These are phyloP conservation scores for Pestalotiopsis sp. DNA, from an alignment of 2,329 filamentous ascomycete genomes.

Conservation along the genomic window DNA sequence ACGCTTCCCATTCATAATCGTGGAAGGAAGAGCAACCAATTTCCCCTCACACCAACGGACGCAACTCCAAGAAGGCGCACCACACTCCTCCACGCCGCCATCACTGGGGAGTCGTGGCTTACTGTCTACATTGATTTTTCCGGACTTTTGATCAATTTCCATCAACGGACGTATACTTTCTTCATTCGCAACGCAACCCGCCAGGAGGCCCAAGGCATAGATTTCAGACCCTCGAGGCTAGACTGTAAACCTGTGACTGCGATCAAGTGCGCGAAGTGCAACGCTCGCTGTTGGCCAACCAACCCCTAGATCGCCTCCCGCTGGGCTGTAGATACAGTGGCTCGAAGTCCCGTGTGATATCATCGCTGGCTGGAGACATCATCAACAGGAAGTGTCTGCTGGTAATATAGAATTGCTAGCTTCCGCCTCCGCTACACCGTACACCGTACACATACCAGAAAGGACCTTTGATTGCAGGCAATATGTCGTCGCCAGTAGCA, in stretches of 20 bases:
- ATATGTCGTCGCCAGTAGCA: conserved; percentile 82
- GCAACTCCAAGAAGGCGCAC: too few relatives aligned
- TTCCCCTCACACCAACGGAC: not conserved
- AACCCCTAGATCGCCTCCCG: not conserved
- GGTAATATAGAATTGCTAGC: not conserved
- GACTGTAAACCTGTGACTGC: conserved; percentile 13
- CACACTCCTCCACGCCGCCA: too few relatives aligned
- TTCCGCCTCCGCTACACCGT: not conserved
- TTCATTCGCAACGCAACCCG: not conserved
- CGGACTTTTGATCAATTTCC: not conserved
- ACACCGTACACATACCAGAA: not conserved
- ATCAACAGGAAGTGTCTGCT: not conserved
- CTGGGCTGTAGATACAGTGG: conserved; percentile 3
- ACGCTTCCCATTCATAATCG: conserved; percentile 5
- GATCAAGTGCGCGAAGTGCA: conserved; percentile 3
- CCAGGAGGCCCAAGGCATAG: not conserved
- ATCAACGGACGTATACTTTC: conserved; percentile 1
- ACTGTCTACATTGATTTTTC: not conserved
- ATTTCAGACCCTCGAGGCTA: not conserved
- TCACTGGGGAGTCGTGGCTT: not conserved
- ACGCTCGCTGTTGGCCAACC: not conserved
- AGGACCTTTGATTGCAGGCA: conserved; percentile 25
- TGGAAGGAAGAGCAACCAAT: not conserved
- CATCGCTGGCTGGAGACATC: not conserved
- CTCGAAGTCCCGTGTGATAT: not conserved